phyloP scores from a whole-genome alignment of 495 filamentous ascomycete genomes.

The Elaphomyces granulatus region DNA sequence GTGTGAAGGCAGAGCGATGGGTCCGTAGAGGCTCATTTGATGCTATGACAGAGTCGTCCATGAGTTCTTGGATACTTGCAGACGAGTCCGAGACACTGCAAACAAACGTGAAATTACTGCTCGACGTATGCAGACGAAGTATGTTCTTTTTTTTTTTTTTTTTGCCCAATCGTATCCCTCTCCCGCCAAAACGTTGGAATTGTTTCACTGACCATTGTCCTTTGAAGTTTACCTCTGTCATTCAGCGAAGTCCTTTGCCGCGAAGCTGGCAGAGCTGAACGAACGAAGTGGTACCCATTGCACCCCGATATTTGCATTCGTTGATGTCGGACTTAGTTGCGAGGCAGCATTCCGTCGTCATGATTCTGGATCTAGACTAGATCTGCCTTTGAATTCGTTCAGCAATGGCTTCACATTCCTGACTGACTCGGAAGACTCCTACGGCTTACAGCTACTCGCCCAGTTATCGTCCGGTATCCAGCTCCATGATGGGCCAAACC shows the following conservation, averaged over 20 bases:
- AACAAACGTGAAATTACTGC: slow-evolving; percentile 33
- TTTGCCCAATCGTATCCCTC: background rate
- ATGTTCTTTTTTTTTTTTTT: slow-evolving; percentile 12
- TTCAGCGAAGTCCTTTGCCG: slow-evolving; percentile 54
- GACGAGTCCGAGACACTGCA: slow-evolving; percentile 38
- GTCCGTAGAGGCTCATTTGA: slow-evolving; percentile 30
- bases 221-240: slow-evolving; percentile 56
- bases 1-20: slow-evolving; percentile 48
- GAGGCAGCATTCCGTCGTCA: slow-evolving; percentile 24
- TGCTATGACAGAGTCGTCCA: slow-evolving; percentile 13
- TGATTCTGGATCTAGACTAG: slow-evolving; percentile 19
- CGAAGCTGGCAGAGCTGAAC: slow-evolving; percentile 51
- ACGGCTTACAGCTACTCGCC: slow-evolving; percentile 53
- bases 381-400: slow-evolving; percentile 19
- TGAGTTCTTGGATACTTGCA: slow-evolving; percentile 16
- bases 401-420: slow-evolving; percentile 28
- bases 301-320: slow-evolving; percentile 59
- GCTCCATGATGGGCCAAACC: slow-evolving; percentile 51
- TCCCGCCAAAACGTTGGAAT: background rate
- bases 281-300: slow-evolving; percentile 45
- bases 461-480: slow-evolving; percentile 57
- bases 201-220: slow-evolving; percentile 3
- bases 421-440: slow-evolving; percentile 40
- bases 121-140: slow-evolving; percentile 42
- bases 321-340: slow-evolving; percentile 41